Evolutionary conservation across 2,329 filamentous ascomycete genomes (phyloP).

Genomic region (Alternaria sp.): DNA sequence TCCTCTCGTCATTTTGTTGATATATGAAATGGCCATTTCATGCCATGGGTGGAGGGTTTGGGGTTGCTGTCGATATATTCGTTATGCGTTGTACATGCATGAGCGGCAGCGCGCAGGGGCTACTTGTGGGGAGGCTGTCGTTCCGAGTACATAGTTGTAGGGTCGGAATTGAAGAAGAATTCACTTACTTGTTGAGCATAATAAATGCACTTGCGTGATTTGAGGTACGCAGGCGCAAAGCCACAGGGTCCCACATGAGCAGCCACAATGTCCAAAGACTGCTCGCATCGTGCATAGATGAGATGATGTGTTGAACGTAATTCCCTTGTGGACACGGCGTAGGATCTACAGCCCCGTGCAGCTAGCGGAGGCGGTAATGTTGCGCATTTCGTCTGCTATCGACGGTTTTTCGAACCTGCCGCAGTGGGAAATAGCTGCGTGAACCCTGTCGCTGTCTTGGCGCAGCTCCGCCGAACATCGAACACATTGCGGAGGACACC

Average conservation of each 20-base stretch:
- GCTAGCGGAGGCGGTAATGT: constrained; percentile 21
- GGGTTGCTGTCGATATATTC: constrained; percentile 27
- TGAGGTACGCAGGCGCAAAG: not conserved
- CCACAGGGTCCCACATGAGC: not conserved
- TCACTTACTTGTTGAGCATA: constrained; percentile 1
- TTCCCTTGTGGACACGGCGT: not conserved
- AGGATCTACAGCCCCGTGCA: not conserved
- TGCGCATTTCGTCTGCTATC: constrained; percentile 31
- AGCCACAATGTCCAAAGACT: not conserved
- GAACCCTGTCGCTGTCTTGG: constrained; percentile 40
- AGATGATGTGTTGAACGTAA: not conserved
- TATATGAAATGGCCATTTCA: constrained; percentile 18
- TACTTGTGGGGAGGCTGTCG: constrained; percentile 37
- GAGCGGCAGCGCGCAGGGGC: constrained; percentile 13
- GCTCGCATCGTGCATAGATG: not conserved
- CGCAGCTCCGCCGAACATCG: constrained; percentile 27
- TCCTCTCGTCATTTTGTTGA: constrained; percentile 27
- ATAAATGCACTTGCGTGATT: not conserved
- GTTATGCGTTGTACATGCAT: constrained; percentile 28
- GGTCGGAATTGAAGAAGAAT: constrained; percentile 37
- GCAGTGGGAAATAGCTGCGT: constrained; percentile 24
- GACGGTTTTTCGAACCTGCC: constrained; percentile 24
- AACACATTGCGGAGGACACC: constrained; percentile 30
- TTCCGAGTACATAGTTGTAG: constrained; percentile 40
- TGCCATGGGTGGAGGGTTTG: constrained; percentile 23